Conservation (phyloP, 2,329 filamentous ascomycete species). For the Hypoxylon sp. region DNA sequence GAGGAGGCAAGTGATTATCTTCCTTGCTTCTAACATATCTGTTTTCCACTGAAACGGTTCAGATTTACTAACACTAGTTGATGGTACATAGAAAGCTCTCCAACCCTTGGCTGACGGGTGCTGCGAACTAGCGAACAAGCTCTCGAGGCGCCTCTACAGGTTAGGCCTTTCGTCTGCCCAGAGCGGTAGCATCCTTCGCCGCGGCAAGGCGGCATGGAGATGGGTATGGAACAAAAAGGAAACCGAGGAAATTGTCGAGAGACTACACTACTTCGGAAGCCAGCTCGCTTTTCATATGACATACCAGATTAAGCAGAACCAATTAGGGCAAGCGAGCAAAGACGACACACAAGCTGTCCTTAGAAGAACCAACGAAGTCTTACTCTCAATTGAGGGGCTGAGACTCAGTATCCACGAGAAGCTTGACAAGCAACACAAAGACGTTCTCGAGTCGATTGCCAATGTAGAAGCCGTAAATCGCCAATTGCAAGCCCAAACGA, state of each 20-base stretch:
- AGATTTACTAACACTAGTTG: not conserved
- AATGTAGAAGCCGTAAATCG: not conserved
- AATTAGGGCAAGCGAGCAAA: conserved; percentile 9
- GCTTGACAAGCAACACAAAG: not conserved
- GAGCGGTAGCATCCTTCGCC: conserved; percentile 6
- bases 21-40: not conserved
- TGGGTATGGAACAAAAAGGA: conserved; percentile 33
- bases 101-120: conserved; percentile 24
- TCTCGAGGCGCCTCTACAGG: conserved; percentile 18
- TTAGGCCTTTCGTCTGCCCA: conserved; percentile 12
- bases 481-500: not conserved
- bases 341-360: conserved; percentile 10
- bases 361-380: not conserved
- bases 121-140: conserved; percentile 24
- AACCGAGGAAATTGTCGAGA: conserved; percentile 20
- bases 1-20: conserved; percentile 17
- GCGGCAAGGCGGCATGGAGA: conserved; percentile 18
- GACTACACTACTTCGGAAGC: conserved; percentile 24
- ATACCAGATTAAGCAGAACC: conserved; percentile 6
- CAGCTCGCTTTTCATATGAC: conserved; percentile 25
- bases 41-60: not conserved
- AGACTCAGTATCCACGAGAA: not conserved
- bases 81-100: conserved; percentile 11
- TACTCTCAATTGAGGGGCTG: not conserved
- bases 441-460: not conserved